These are phyloP conservation scores for Kwoniella sp. DNA, from an alignment of 768 basidiomycete species.

Conservation along the genomic window DNA sequence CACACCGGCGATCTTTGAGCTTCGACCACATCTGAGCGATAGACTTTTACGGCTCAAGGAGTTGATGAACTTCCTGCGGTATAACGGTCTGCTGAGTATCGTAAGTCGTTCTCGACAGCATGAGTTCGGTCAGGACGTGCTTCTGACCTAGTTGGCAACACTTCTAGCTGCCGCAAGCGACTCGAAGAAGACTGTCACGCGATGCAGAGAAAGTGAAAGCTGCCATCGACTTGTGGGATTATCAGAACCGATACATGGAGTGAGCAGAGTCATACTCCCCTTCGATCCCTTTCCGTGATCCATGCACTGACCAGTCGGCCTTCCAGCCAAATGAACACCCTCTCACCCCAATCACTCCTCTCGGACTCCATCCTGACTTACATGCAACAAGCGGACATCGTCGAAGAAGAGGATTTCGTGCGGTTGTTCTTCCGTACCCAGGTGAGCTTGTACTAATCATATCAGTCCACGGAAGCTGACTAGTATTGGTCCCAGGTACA, in stretches of 20 bases:
- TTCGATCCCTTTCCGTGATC: conserved; percentile 49
- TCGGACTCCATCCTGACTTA: conserved; percentile 68
- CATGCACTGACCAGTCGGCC: too few relatives aligned
- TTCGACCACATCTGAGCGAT: conserved; percentile 73
- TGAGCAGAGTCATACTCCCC: conserved; percentile 23
- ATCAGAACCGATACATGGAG: conserved; percentile 55
- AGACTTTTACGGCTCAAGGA: conserved; percentile 76
- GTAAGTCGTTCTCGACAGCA: conserved; percentile 62
- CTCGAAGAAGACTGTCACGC: conserved; percentile 71
- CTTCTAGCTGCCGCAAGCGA: conserved; percentile 74
- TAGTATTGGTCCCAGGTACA: conserved; percentile 56
- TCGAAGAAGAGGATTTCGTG: conserved; percentile 71
- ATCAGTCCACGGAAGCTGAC: neutral
- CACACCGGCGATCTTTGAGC: conserved; percentile 77
- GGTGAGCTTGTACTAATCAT: conserved; percentile 36
- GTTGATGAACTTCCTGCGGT: conserved; percentile 86
- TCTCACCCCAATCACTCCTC: conserved; percentile 62
- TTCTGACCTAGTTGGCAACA: conserved; percentile 10
- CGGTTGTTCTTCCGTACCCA: conserved; percentile 79
- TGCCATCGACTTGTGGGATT: conserved; percentile 74
- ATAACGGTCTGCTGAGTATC: conserved; percentile 77
- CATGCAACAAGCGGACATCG: conserved; percentile 66
- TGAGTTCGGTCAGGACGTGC: neutral
- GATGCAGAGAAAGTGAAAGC: conserved; percentile 88
- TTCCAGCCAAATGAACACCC: conserved; percentile 37